Evolutionary conservation across 441 rosid genomes (phyloP), one percentile per base, ranked within the genome.

Genomic region (Aquilaria agallochum): DNA sequence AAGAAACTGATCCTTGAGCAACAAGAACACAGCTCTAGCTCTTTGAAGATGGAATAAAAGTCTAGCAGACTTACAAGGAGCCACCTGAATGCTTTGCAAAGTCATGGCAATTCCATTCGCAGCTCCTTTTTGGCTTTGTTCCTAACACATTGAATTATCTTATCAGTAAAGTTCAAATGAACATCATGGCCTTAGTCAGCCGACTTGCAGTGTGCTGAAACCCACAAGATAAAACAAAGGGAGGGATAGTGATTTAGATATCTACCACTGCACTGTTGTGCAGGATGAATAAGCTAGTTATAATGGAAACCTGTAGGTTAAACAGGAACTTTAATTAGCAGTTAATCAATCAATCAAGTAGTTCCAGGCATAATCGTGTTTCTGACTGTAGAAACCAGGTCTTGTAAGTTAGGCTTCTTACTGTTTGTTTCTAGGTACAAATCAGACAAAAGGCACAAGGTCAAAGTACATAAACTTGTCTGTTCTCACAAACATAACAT

Each of bases 41-140:
- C 45, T 40, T n/a, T 34, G 31, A 57, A 12, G 20, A 30, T 0
- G 14, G 31, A 53, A 42, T 20, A 33, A 51, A n/a, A 50, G 55
- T 46, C 31, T 48, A 15, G 32, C 10, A 42, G 13, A 53, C 59
- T 48, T 67, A 73, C 76, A 75, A 60, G 57, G 69, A 52, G 50
- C 78, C 74, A 63, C 76, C 95, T 53, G 32, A 45, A 66, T 44
- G 93, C 88, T 74, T 88, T 86, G 77, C 73, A 64, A 81, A 2
- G 93, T 88, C 89, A 84, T 82, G 11, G 93, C 78, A 55, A 90
- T 46, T 54, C 97, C 97, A 74, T 86, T 88, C 33, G 91, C 95
- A 45, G 90, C 92, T 74, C 96, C 94, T 79, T 94, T 83, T 69
- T 88, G 90, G 77, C 78, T 75, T 66, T 94, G 98, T 45, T 84